Evolutionary conservation across 805 yeast genomes (phyloP), one percentile per base, ranked within the genome.

Genomic region (Ogataea pilisensis): DNA sequence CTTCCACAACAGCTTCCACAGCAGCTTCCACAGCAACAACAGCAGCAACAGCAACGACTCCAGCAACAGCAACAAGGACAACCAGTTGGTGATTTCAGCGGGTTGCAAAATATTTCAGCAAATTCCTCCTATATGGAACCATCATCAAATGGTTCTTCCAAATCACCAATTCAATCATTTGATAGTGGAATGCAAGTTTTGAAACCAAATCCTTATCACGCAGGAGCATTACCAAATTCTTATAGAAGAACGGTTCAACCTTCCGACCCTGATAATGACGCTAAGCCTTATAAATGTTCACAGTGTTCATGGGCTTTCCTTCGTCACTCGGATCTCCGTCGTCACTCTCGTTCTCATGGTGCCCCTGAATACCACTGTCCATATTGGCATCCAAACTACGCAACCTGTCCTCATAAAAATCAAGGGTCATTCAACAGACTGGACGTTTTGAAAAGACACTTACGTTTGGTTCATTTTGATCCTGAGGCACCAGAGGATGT

Each of bases 361-460:
- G 70, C 75, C 37, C 90, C 90, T 3, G 71, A 70, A 43, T 78
- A 78, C 53, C 81, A 76, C 47, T 84, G 91, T 55, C 91, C 91
- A 3, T 84, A 71, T 61, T 82, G 85, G 85, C 69, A 70, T 40
- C 66, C 71, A 20, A 85, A 80, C 49, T 60, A 51, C 48, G 78
- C 82, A 4, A 75, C 84, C 6, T 84, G 90, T 57, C 63, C 65
- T 5, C 93, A 84, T 58, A 69, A 84, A 41, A 82, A 82, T 48
- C 86, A 84, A 17, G 90, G 91, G 13, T 75, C 86, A 0, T 85
- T 85, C 62, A 79, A 78, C 51, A 68, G 93, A 34, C 62, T 82
- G 44, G 93, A 85, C 54, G 90, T 85, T 24, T 65, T 84, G 47
- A 84, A 84, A 49, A 69, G 93, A 34, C 93, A 85, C 60, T 63